Conservation (phyloP, 768 basidiomycete genomes). For the Clitopilus passeckerianus region DNA sequence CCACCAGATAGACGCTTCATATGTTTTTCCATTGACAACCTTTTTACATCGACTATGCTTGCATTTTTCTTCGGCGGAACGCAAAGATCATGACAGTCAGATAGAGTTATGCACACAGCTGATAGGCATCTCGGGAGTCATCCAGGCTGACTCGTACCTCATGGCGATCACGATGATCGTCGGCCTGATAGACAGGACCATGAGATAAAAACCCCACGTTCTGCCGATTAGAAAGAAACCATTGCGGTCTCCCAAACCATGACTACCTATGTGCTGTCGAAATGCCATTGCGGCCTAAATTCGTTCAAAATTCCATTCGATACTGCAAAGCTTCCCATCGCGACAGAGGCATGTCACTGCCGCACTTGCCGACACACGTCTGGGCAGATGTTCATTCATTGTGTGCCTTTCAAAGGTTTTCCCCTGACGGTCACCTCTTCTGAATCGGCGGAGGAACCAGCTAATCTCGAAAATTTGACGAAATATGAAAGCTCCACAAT, state of each 20-base stretch:
- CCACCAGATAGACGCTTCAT: too few species aligned
- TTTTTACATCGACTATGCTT: too few species aligned
- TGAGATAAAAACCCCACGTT: too few species aligned
- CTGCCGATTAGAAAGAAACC: too few species aligned
- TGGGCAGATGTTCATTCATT: slow-evolving; percentile 10
- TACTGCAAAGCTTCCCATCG: slow-evolving; percentile 8
- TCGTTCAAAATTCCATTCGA: slow-evolving; percentile 8
- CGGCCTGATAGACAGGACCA: too few species aligned
- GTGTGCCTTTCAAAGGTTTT: slow-evolving; percentile 5
- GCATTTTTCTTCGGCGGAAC: too few species aligned
- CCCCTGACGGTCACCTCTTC: background rate
- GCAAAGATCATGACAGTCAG: too few species aligned
- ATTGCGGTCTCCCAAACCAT: background rate
- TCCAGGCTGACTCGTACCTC: too few species aligned
- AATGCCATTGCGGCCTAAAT: slow-evolving; percentile 13
- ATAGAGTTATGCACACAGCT: too few species aligned
- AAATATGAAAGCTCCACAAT: slow-evolving; percentile 2
- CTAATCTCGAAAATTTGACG: slow-evolving; percentile 5
- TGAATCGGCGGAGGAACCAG: background rate
- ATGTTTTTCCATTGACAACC: too few species aligned
- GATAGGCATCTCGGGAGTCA: too few species aligned
- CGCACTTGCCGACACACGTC: slow-evolving; percentile 16
- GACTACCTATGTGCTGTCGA: slow-evolving; percentile 13
- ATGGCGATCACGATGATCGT: too few species aligned
- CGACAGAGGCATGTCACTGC: slow-evolving; percentile 15